Percentiles rank a stretch among this genome's conserved stretches.
Evolutionary conservation across 495 filamentous ascomycete species (phyloP).

Genomic region (Xylaria cubensis): DNA sequence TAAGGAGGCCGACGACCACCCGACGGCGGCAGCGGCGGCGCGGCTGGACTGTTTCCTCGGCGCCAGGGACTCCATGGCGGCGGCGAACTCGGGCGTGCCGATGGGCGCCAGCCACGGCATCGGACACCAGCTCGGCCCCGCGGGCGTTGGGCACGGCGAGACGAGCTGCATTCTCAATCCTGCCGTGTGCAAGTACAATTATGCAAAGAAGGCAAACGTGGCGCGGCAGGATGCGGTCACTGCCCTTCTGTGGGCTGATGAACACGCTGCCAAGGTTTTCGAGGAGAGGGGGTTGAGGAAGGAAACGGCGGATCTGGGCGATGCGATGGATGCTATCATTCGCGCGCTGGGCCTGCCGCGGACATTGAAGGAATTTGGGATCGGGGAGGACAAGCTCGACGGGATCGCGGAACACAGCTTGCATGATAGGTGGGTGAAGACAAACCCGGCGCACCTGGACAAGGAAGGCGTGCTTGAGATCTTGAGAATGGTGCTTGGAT

Average conservation of each 20-base stretch:
- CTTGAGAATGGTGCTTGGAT: slow-evolving; percentile 38
- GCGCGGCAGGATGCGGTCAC: slow-evolving; percentile 54
- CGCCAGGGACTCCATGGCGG: slow-evolving; percentile 62
- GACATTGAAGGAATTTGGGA: slow-evolving; percentile 60
- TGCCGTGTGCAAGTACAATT: slow-evolving; percentile 66
- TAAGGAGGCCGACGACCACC: slow-evolving; percentile 41
- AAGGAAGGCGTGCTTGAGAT: slow-evolving; percentile 35
- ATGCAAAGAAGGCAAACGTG: slow-evolving; percentile 51
- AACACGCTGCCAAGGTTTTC: slow-evolving; percentile 50
- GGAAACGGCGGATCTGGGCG: slow-evolving; percentile 55
- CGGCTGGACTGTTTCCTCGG: slow-evolving; percentile 61
- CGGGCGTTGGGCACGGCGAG: slow-evolving; percentile 69
- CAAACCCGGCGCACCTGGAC: slow-evolving; percentile 34
- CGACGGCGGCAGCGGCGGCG: slow-evolving; percentile 48
- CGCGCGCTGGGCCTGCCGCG: slow-evolving; percentile 62
- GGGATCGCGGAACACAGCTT: slow-evolving; percentile 59
- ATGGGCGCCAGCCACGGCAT: slow-evolving; percentile 68
- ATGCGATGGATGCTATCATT: slow-evolving; percentile 62
- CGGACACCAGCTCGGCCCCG: slow-evolving; percentile 67
- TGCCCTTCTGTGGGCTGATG: slow-evolving; percentile 52
- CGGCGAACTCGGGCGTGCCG: slow-evolving; percentile 54
- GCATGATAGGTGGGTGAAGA: slow-evolving; percentile 53
- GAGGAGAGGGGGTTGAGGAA: slow-evolving; percentile 43
- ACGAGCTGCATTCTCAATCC: slow-evolving; percentile 69
- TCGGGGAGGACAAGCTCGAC: slow-evolving; percentile 60